phyloP scores from a whole-genome alignment of 1,284 basidiomycete species.

The Heterobasidion irregulare region DNA sequence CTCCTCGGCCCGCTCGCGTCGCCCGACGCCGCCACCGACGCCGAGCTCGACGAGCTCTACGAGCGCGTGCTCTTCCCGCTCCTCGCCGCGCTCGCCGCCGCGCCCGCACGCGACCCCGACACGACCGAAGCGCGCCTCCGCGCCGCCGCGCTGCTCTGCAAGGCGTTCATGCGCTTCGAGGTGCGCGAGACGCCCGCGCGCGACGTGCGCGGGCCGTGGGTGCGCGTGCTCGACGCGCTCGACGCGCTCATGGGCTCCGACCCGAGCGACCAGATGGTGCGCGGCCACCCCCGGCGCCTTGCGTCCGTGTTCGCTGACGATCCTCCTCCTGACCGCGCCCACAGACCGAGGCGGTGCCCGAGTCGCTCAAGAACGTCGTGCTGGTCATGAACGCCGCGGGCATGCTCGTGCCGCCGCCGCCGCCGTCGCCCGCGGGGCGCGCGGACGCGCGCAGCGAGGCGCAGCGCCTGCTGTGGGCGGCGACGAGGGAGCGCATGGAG shows the following conservation, averaged over 20 bases:
- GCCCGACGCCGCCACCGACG: slow-evolving; percentile 23
- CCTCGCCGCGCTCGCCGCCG: slow-evolving; percentile 71
- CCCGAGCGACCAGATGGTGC: slow-evolving; percentile 78
- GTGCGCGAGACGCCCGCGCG: slow-evolving; percentile 52
- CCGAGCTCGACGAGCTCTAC: slow-evolving; percentile 78
- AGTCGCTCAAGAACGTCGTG: slow-evolving; percentile 95
- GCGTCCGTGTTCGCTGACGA: neutral
- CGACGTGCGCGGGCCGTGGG: slow-evolving; percentile 69
- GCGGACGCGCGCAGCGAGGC: slow-evolving; percentile 49
- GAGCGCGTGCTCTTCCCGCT: slow-evolving; percentile 88
- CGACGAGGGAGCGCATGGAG: slow-evolving; percentile 80
- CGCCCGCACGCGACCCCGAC: slow-evolving; percentile 67
- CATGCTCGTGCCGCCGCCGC: slow-evolving; percentile 72
- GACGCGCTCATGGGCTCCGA: slow-evolving; percentile 87
- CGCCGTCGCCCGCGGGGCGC: slow-evolving; percentile 41
- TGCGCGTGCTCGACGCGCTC: slow-evolving; percentile 85
- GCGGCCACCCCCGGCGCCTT: slow-evolving; percentile 21
- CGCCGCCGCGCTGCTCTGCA: slow-evolving; percentile 85
- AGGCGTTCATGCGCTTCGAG: slow-evolving; percentile 92
- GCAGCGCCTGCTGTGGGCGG: slow-evolving; percentile 76
- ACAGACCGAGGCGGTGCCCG: slow-evolving; percentile 89
- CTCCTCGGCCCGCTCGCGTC: slow-evolving; percentile 47
- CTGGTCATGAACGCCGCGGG: slow-evolving; percentile 91
- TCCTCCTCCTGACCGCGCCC: neutral
- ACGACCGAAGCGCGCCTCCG: slow-evolving; percentile 85